Base-by-base conservation (phyloP, 129 eudicot species). In the Pittosporum tobira region DNA sequence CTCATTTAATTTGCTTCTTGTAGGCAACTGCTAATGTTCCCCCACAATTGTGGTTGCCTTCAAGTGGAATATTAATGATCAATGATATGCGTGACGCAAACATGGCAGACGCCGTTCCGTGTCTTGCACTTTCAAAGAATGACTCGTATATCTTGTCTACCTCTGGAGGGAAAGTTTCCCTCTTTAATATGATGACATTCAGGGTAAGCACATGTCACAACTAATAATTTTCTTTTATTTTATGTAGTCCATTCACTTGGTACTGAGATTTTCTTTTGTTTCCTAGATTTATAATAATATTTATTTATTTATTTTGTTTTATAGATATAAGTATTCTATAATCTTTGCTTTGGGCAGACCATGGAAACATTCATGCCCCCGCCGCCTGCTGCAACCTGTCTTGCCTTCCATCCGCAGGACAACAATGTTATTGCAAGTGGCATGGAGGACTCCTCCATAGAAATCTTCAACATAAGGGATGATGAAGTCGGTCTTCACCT, bases 11-110 rank as follows among this genome's bases (percentile, higher is more conserved):
- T 55, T 63, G 45, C 31, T 26, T 37, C 34, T 48, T 51, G 46
- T 59, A 88, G 96, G 94, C 84, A 63, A 73, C 82, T 24, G 38
- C 72, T 22, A 48, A 54, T 59, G 71, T 62, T 15, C 44, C 68
- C 14, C 96, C 96, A 5, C 75, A 61, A 34, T 27, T 81, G 21
- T 88, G 89, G 87, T 77, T 71, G 28, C 94, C 87, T 36, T 40
- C 94, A 6, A 81, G 81, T 67, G 93, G 88, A 36, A 71, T 79
- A 45, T 46, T 78, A 42, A 81, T 81, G 90, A 79, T 75, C 56
- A 88, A 88, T 38, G 87, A 88, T 66, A 63, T 76, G 14, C 10
- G 67, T 15, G 75, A 71, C 25, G 58, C 83, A 36, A 72, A 64
- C 59, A 64, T 47, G 37, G 87, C 73, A 27, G 69, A 74, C 34